Evolutionary conservation across 2,329 filamentous ascomycete genomes (phyloP).

Genomic region (Calonectria montana): DNA sequence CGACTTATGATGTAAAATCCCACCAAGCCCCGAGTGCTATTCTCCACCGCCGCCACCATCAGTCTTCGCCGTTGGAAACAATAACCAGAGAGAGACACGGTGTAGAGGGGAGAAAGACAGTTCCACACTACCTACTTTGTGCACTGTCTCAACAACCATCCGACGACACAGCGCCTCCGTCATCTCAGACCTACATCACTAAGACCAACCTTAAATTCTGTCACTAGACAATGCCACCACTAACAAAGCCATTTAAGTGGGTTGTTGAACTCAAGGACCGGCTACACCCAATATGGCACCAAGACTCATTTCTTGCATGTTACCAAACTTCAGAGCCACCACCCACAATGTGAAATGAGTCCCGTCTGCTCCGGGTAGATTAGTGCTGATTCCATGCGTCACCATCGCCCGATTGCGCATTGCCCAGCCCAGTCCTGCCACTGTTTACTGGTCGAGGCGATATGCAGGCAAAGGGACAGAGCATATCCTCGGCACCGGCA

Average conservation of each 20-base stretch:
- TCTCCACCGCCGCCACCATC: neutral
- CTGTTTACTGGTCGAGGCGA: neutral
- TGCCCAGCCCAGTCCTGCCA: neutral
- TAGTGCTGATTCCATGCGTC: neutral
- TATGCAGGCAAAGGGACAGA: neutral
- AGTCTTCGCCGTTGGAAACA: neutral
- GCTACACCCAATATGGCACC: neutral
- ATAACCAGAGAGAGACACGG: neutral
- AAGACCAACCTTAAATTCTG: conserved; percentile 6
- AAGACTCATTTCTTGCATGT: neutral
- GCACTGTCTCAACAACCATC: neutral
- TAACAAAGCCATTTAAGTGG: conserved; percentile 6
- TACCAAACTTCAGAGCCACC: neutral
- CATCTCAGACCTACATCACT: conserved; percentile 6
- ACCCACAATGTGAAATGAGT: neutral
- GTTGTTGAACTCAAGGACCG: neutral
- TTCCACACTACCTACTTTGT: neutral
- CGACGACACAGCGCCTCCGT: neutral
- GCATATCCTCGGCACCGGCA: neutral
- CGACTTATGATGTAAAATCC: neutral
- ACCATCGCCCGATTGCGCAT: neutral
- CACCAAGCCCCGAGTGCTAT: neutral
- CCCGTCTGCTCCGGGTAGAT: neutral
- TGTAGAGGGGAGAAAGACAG: neutral
- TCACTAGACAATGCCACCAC: neutral